Conservation (phyloP, 352 stramenopile genomes). For the Phytopythium aichiense region DNA sequence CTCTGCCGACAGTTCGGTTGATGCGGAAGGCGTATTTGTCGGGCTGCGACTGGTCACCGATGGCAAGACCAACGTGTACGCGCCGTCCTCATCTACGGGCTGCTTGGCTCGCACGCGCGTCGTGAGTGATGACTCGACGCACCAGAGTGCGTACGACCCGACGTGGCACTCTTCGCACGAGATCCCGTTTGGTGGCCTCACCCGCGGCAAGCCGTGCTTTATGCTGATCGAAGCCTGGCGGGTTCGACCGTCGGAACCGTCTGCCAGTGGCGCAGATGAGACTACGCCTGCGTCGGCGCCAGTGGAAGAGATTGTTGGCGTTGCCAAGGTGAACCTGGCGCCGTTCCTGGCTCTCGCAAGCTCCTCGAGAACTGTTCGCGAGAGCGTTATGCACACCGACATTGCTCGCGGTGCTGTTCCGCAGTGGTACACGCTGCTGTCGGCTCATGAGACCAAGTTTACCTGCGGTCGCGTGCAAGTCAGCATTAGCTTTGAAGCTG, state of each 20-base stretch:
- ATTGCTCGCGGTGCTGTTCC: conserved; percentile 79
- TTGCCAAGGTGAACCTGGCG: conserved; percentile 85
- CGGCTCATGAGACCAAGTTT: conserved; percentile 78
- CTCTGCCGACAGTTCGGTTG: background rate
- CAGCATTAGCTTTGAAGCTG: conserved; percentile 80
- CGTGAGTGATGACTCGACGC: conserved; percentile 7
- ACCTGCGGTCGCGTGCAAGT: conserved; percentile 82
- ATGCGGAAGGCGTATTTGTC: conserved; percentile 42
- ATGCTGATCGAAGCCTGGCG: conserved; percentile 87
- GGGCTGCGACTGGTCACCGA: conserved; percentile 72
- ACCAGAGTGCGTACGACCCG: conserved; percentile 47
- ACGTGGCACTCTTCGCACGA: conserved; percentile 84
- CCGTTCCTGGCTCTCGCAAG: conserved; percentile 84
- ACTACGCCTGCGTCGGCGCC: conserved; percentile 15
- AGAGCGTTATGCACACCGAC: conserved; percentile 81
- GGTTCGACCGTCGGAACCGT: conserved; percentile 19
- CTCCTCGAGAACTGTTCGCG: conserved; percentile 71
- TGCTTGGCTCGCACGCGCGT: conserved; percentile 73
- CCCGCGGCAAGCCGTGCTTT: conserved; percentile 77
- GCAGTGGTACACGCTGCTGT: conserved; percentile 86
- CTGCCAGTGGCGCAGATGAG: conserved; percentile 9
- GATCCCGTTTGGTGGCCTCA: conserved; percentile 64
- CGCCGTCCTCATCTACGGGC: conserved; percentile 65
- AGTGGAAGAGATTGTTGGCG: conserved; percentile 69
- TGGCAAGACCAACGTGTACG: conserved; percentile 87